Evolutionary conservation across 106 monocot genomes (phyloP).

Genomic region (Apostasia shenzhenica): DNA sequence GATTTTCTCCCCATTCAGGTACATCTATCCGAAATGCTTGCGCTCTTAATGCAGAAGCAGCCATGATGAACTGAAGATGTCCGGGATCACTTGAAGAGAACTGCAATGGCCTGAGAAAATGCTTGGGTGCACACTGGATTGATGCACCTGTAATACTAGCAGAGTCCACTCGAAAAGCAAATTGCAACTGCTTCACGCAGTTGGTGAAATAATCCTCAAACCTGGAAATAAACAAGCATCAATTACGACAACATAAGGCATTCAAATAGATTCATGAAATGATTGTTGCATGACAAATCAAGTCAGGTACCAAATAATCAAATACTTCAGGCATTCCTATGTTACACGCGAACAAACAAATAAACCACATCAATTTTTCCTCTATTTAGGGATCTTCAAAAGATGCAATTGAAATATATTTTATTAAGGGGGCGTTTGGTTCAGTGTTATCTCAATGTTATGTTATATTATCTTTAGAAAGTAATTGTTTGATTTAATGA

Average conservation of each 20-base stretch:
- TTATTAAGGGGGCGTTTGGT: no score
- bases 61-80: constrained; percentile 68
- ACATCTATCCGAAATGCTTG: constrained; percentile 62
- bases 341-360: background rate
- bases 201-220: constrained; percentile 92
- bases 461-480: no score
- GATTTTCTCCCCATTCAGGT: constrained; percentile 67
- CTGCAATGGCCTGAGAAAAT: constrained; percentile 63
- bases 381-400: no score
- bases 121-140: constrained; percentile 93
- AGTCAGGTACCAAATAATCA: background rate
- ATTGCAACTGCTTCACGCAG: constrained; percentile 87
- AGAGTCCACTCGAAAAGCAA: constrained; percentile 78
- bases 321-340: background rate
- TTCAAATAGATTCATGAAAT: background rate
- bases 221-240: constrained; percentile 20
- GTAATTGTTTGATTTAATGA: no score
- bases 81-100: constrained; percentile 59
- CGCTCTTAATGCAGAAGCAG: constrained; percentile 77
- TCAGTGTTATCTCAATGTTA: no score
- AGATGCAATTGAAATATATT: no score
- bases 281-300: background rate
- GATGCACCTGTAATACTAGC: constrained; percentile 59
- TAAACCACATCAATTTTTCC: background rate
- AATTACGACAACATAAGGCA: background rate